Base-by-base conservation (phyloP, 306 rosid species). In the Dalbergia oliveri region DNA sequence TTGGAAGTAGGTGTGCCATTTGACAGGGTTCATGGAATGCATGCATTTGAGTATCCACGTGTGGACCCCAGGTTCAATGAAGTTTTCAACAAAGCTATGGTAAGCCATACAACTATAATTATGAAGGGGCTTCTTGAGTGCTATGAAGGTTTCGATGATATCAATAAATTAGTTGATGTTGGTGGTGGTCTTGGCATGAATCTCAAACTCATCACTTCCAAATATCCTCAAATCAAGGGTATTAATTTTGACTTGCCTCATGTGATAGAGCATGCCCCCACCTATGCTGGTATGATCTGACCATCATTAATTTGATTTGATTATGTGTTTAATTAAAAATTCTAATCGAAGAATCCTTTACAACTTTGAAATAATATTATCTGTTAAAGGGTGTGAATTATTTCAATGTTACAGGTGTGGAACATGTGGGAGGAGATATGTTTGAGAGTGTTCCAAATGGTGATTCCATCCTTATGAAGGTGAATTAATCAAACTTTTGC, bases 361-460 rank as follows among this genome's bases (percentile, higher is more conserved):
- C 11, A 43, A 37, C 41, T 43, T 43, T 47, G 14, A 10, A 47
- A 26, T 26, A 26, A 43, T 37, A 37, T 43, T 43, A 47, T 47
- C 4, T 0, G 53, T 47, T 47, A 4, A 47, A 10, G 14, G 15
- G 5, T 54, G 23, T 15, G 60, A 15, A 54, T n/a, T n/a, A 16
- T 54, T 57, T 13, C 13, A 8, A 8, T 47, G 5, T 18, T 70
- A 39, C 23, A 82, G 88, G 89, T 2, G 89, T 84, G 5, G 72
- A 89, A 54, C 87, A 85, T 21, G 84, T 86, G 8, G 83, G 79
- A 3, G 91, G 89, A 59, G 86, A 87, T 64, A 87, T 89, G 93
- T 89, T 89, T 69, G 77, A 60, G 11, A 79, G 71, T 43, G 87
- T 84, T 5, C 88, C 91, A 3, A 34, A 11, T 4, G 93, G 87